Evolutionary conservation across 345 rosid species (phyloP).

Genomic region (thale cress (Arabidopsis thaliana)): DNA sequence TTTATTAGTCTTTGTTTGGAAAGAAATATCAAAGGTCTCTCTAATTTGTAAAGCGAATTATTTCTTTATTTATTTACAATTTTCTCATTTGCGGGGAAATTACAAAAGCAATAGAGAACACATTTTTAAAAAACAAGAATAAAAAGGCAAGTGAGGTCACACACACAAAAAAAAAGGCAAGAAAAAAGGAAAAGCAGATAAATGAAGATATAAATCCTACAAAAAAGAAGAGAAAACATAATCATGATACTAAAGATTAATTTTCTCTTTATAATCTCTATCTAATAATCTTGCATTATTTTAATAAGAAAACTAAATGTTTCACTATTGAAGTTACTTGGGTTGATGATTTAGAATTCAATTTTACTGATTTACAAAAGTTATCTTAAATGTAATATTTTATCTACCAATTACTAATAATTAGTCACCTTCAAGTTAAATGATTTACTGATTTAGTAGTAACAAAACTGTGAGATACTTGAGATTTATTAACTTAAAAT

Average conservation of each 20-base stretch:
- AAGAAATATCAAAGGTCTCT: conserved; percentile 30
- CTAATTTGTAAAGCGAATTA: conserved; percentile 11
- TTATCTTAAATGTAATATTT: neutral
- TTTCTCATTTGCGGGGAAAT: conserved; percentile 22
- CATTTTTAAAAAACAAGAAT: neutral
- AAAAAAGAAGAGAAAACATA: conserved; percentile 39
- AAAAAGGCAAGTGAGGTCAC: neutral
- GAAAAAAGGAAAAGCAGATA: conserved; percentile 33
- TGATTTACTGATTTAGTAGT: neutral
- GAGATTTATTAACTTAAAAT: neutral
- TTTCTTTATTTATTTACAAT: conserved; percentile 1
- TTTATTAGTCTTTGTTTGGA: conserved; percentile 8
- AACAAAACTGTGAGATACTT: neutral
- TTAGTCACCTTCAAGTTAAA: neutral
- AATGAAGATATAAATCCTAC: conserved; percentile 30
- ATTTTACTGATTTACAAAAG: too few relatives aligned
- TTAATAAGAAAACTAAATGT: neutral
- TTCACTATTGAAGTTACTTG: neutral
- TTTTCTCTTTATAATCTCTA: conserved; percentile 38
- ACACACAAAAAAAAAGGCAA: neutral
- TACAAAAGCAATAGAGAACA: conserved; percentile 29
- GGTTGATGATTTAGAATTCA: neutral
- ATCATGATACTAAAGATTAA: conserved; percentile 43
- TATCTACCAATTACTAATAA: neutral
- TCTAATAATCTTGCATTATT: conserved; percentile 14